Conservation (phyloP, 257 asterid species). For the Gardenia jasminoides region DNA sequence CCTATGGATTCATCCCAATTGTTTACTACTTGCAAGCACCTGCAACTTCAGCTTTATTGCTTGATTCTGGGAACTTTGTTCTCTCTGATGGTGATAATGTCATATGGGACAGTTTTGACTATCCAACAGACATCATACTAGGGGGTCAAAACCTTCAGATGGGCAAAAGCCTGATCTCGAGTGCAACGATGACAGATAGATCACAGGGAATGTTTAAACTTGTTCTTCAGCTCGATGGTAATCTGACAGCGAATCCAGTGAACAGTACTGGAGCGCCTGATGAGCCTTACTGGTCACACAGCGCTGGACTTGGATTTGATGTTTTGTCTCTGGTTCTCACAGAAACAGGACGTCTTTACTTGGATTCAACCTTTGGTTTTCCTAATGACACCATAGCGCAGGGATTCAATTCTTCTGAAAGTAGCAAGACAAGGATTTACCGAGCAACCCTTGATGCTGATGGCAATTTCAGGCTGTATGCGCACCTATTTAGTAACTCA, state of each 20-base stretch:
- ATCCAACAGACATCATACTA: conserved; percentile 26
- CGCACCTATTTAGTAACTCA: conserved; percentile 17
- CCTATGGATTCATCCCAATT: not conserved
- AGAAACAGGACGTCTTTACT: conserved; percentile 11
- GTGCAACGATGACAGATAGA: conserved; percentile 11
- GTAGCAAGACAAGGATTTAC: not conserved
- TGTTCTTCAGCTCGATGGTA: conserved; percentile 13
- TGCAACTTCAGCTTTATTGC: conserved; percentile 21
- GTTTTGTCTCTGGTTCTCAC: not conserved
- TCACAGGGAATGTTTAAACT: conserved; percentile 23
- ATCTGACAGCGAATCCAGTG: conserved; percentile 26
- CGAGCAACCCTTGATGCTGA: conserved; percentile 21
- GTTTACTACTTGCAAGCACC: not conserved
- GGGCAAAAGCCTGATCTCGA: conserved; percentile 15
- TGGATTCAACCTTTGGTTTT: not conserved
- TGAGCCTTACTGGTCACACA: conserved; percentile 18
- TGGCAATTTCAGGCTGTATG: conserved; percentile 28
- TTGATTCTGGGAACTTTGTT: conserved; percentile 27
- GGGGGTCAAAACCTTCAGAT: conserved; percentile 17
- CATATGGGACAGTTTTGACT: conserved; percentile 20
- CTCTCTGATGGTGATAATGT: conserved; percentile 10
- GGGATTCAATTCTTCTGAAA: no score
- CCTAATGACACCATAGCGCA: no score
- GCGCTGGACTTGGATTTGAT: no score
- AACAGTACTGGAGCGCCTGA: not conserved